These are phyloP conservation scores for Eutypa lata DNA, from an alignment of 2,329 filamentous ascomycete genomes.

Conservation along the genomic window DNA sequence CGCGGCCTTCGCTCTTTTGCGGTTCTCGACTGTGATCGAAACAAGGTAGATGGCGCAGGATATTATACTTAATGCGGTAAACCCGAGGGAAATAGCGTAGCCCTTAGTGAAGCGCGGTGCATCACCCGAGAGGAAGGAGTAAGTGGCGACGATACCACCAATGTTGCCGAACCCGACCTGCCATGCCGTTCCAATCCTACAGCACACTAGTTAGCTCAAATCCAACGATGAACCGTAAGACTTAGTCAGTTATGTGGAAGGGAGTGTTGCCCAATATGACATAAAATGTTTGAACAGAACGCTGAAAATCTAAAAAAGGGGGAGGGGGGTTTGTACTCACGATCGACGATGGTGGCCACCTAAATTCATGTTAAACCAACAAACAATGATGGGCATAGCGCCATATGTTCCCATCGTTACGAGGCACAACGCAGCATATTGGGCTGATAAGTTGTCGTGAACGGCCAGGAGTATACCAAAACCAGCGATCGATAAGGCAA, in stretches of 20 bases:
- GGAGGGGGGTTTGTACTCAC: not conserved
- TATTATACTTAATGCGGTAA: constrained; percentile 64
- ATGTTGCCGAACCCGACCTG: constrained; percentile 78
- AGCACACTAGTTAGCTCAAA: constrained; percentile 26
- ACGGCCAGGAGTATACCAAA: constrained; percentile 73
- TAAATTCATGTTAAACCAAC: constrained; percentile 81
- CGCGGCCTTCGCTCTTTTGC: constrained; percentile 45
- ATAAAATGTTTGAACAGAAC: too few species aligned
- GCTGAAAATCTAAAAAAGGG: too few species aligned
- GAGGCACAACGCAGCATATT: constrained; percentile 81
- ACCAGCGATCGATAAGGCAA: constrained; percentile 67
- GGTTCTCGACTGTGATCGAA: constrained; percentile 59
- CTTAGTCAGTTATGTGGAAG: too few species aligned
- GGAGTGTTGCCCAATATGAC: too few species aligned
- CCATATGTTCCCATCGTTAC: constrained; percentile 77
- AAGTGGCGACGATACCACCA: constrained; percentile 75
- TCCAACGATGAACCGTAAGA: too few species aligned
- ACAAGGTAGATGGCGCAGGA: constrained; percentile 59
- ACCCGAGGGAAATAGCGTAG: constrained; percentile 74
- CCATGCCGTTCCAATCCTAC: constrained; percentile 65
- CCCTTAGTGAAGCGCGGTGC: constrained; percentile 67
- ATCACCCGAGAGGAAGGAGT: constrained; percentile 64
- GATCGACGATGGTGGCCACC: constrained; percentile 66
- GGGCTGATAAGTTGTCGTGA: constrained; percentile 61
- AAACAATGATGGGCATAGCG: constrained; percentile 85